Conservation (phyloP, 2,329 filamentous ascomycete genomes). For the Aspergillus calidoustus region DNA sequence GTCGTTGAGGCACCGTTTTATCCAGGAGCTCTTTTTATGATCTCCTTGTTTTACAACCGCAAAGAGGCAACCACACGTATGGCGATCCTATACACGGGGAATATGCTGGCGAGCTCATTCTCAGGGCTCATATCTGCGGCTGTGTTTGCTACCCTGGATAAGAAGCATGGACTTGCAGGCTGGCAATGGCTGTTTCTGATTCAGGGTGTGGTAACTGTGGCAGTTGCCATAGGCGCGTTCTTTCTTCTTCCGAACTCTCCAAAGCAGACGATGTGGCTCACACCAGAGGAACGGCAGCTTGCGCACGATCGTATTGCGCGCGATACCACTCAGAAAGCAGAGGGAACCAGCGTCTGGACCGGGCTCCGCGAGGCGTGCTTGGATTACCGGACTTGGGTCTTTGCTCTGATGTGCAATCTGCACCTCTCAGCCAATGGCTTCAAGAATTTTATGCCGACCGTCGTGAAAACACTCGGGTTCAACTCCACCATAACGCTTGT, state of each 20-base stretch:
- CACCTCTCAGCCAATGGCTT: constrained; percentile 59
- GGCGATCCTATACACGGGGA: constrained; percentile 44
- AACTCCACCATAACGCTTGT: constrained; percentile 54
- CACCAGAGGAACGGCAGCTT: constrained; percentile 52
- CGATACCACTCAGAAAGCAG: constrained; percentile 56
- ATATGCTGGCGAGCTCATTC: constrained; percentile 21
- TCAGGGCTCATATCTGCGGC: constrained; percentile 25
- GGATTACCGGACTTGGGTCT: constrained; percentile 59
- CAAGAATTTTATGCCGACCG: constrained; percentile 47
- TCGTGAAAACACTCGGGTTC: constrained; percentile 55
- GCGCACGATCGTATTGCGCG: constrained; percentile 55
- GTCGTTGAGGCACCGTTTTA: constrained; percentile 53
- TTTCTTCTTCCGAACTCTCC: constrained; percentile 48
- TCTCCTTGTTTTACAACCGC: constrained; percentile 71
- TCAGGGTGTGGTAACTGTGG: constrained; percentile 53
- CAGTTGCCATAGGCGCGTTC: constrained; percentile 41
- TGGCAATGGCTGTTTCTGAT: constrained; percentile 64
- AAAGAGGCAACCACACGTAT: constrained; percentile 52
- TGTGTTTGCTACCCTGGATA: constrained; percentile 35
- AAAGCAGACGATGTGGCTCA: constrained; percentile 52
- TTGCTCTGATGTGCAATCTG: constrained; percentile 61
- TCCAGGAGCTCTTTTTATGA: constrained; percentile 65
- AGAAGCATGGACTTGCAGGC: constrained; percentile 33
- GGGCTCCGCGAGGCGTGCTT: constrained; percentile 56
- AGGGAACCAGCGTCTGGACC: constrained; percentile 49